Conservation (phyloP, 805 yeast species). For the Pichia phayaonensis region DNA sequence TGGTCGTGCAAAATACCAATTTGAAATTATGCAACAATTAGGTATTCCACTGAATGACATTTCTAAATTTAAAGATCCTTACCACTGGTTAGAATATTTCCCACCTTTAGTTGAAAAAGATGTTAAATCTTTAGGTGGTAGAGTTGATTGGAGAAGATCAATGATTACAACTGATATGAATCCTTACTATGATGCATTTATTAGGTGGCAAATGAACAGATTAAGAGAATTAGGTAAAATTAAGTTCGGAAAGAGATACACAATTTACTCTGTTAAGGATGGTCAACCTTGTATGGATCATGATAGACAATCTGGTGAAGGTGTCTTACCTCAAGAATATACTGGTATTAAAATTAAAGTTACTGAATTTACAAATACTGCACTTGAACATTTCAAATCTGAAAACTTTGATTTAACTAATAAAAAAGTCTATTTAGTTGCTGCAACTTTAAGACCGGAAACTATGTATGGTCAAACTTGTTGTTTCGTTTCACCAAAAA, state of each 20-base stretch:
- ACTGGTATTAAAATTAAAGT: constrained; percentile 83
- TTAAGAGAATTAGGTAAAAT: constrained; percentile 82
- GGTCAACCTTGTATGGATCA: constrained; percentile 99
- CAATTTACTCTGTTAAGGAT: constrained; percentile 94
- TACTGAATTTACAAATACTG: constrained; percentile 48
- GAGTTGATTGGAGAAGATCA: constrained; percentile 98
- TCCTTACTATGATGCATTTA: constrained; percentile 90
- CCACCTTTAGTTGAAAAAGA: constrained; percentile 83
- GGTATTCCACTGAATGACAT: constrained; percentile 84
- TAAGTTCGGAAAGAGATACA: constrained; percentile 96
- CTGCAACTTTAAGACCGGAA: constrained; percentile 97
- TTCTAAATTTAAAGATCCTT: constrained; percentile 83
- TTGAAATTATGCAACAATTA: constrained; percentile 90
- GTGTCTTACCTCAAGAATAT: constrained; percentile 94
- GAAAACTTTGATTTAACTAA: constrained; percentile 38
- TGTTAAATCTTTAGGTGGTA: constrained; percentile 76
- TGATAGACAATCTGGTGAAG: constrained; percentile 96
- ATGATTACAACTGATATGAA: constrained; percentile 92
- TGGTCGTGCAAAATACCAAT: constrained; percentile 91
- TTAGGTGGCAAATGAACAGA: constrained; percentile 93
- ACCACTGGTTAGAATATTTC: constrained; percentile 83
- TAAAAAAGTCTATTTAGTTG: constrained; percentile 76
- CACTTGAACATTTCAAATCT: constrained; percentile 46
- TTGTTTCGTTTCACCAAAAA: constrained; percentile 95
- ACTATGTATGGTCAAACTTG: constrained; percentile 99